phyloP scores from a whole-genome alignment of 169 alveolate species.

The Theileria orientalis region DNA sequence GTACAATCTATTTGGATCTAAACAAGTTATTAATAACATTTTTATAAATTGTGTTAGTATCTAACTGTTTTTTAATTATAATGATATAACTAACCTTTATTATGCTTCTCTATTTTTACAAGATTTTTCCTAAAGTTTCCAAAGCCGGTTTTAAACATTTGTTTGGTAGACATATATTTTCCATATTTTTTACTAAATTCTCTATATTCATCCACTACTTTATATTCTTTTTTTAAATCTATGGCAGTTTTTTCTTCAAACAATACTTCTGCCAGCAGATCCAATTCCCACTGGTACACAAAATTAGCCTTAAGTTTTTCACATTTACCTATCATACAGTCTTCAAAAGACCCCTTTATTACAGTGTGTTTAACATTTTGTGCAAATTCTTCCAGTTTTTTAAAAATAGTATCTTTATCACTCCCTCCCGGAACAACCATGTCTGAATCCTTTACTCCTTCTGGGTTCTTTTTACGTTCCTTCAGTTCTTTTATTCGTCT shows the following conservation, averaged over 20 bases:
- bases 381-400: background rate
- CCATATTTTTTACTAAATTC: conserved; percentile 22
- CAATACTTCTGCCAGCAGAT: background rate
- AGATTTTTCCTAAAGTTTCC: conserved; percentile 24
- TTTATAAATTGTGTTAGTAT: conserved; percentile 24
- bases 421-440: too few species aligned
- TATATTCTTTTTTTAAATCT: conserved; percentile 29
- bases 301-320: background rate
- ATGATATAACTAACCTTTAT: conserved; percentile 9
- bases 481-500: too few species aligned
- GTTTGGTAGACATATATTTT: conserved; percentile 16
- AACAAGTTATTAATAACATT: background rate
- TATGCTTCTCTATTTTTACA: conserved; percentile 51
- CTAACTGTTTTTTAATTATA: conserved; percentile 6
- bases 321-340: background rate
- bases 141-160: conserved; percentile 38
- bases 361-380: background rate
- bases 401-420: background rate
- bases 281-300: conserved; percentile 34
- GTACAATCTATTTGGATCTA: background rate
- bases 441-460: too few species aligned
- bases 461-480: too few species aligned
- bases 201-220: conserved; percentile 34
- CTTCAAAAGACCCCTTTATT: background rate
- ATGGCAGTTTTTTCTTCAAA: background rate